Evolutionary conservation across 495 filamentous ascomycete genomes (phyloP), one percentile per base, ranked within the genome.

Genomic region (Lophiostoma macrostomum): DNA sequence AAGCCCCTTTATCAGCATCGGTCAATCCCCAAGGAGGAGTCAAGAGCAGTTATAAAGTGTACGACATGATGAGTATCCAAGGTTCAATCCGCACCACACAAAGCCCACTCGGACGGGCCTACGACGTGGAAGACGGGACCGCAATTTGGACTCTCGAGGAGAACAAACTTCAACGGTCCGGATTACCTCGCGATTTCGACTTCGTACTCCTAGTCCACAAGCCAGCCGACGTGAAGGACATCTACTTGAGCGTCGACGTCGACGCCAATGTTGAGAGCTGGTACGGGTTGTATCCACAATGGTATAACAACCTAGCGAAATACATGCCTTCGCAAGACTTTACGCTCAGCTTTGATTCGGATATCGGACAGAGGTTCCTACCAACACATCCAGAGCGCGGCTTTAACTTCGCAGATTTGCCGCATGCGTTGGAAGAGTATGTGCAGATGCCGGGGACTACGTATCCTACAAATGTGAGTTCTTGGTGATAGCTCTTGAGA

Each of bases 21-120:
- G 11, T 80, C 0, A 72, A 68, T 18, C 75, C 75, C 0, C 67
- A 66, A 4, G 70, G 73, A 2, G 72, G 69, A 4, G 40, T 71
- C 29, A 72, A 67, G 24, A 63, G 65, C 2, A 68, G 63, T 2
- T 76, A 74, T 49, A 69, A 68, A 14, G 65, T 77, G 14, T 77
- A 74, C 49, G 72, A 75, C 51, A 78, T 78, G 74, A 76, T 80
- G 76, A 70, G 71, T 28, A 77, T 80, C 19, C 76, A 78, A 58
- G 76, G 75, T 12, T 78, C 75, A 4, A 64, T 70, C 5, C 71
- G 76, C 5, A 73, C 72, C 1, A 35, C 68, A 31, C 67, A 67
- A 24, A 73, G 68, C 39, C 57, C 67, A 3, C 50, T 54, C 8
- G 71, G 69, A 2, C 63, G 32, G 12, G 47, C 63, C 5, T 73